phyloP scores from a whole-genome alignment of 2,329 filamentous ascomycete species.

The Achaetomium macrosporum region DNA sequence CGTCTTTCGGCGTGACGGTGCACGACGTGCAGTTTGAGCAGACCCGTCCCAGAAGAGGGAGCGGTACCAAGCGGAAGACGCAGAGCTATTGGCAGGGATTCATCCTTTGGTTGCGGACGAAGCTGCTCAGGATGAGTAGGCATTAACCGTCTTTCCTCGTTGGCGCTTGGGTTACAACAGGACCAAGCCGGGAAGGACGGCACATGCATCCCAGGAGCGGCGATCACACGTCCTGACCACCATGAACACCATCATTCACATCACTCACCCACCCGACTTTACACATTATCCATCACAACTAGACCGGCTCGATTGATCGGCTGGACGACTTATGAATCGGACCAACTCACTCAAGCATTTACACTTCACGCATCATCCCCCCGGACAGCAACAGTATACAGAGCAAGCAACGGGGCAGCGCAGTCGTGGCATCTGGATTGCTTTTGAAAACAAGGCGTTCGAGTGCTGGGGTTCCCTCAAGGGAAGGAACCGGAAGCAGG shows the following conservation, averaged over 20 bases:
- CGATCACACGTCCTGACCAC: not conserved
- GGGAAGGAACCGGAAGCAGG: not conserved
- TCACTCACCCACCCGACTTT: not conserved
- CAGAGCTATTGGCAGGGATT: conserved; percentile 58
- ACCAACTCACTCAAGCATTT: not conserved
- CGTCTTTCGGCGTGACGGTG: conserved; percentile 33
- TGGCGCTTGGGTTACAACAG: conserved; percentile 8
- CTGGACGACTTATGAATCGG: not conserved
- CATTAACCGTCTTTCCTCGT: conserved; percentile 7
- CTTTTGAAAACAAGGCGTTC: not conserved
- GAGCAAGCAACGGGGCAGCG: conserved; percentile 1
- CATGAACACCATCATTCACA: not conserved
- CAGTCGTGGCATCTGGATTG: conserved; percentile 1
- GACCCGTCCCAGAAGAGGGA: conserved; percentile 35
- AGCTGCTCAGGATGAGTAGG: conserved; percentile 39
- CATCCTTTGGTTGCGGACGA: conserved; percentile 59
- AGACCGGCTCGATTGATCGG: not conserved
- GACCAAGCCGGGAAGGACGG: conserved; percentile 1
- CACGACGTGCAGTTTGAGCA: conserved; percentile 41
- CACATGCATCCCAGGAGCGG: not conserved
- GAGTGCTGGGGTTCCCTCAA: not conserved
- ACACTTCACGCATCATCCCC: not conserved
- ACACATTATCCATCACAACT: not conserved
- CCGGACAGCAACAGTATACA: not conserved
- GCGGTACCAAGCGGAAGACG: conserved; percentile 53